Conservation (phyloP, 345 rosid genomes). For the Hevea brasiliensis region DNA sequence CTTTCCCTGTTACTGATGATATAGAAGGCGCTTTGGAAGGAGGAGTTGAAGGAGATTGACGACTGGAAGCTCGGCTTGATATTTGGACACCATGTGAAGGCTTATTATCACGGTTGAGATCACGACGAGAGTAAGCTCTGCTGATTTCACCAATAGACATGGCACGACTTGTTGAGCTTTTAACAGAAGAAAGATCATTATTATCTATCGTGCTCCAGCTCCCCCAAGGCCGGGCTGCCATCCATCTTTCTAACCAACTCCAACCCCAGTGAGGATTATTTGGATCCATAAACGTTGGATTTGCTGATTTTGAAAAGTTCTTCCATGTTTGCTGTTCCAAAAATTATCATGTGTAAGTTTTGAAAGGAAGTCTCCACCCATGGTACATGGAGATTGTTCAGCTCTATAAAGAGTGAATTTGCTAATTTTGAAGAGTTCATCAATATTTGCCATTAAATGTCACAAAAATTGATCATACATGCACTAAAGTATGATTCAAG, state of each 20-base stretch:
- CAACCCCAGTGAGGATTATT: constrained; percentile 96
- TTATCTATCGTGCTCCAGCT: constrained; percentile 39
- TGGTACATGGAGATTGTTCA: neutral
- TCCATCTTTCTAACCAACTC: constrained; percentile 93
- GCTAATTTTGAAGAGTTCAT: neutral
- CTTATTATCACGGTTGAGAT: constrained; percentile 32
- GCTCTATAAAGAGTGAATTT: neutral
- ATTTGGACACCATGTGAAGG: constrained; percentile 43
- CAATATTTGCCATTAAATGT: neutral
- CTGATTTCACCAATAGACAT: constrained; percentile 49
- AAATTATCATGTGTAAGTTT: neutral
- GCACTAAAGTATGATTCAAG: neutral
- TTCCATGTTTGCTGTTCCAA: constrained; percentile 72
- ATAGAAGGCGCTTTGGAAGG: constrained; percentile 29
- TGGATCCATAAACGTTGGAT: constrained; percentile 79
- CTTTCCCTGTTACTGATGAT: constrained; percentile 28
- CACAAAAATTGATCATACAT: too few species aligned
- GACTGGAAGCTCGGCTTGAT: constrained; percentile 38
- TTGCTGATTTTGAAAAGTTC: constrained; percentile 56
- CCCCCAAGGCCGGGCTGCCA: constrained; percentile 83
- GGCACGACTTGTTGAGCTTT: constrained; percentile 49
- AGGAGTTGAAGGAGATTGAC: constrained; percentile 52
- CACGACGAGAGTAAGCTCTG: constrained; percentile 41
- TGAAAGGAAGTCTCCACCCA: neutral
- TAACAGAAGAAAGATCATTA: constrained; percentile 57